Base-by-base conservation (phyloP, 2,329 filamentous ascomycete species). In the Cladophialophora immunda region DNA sequence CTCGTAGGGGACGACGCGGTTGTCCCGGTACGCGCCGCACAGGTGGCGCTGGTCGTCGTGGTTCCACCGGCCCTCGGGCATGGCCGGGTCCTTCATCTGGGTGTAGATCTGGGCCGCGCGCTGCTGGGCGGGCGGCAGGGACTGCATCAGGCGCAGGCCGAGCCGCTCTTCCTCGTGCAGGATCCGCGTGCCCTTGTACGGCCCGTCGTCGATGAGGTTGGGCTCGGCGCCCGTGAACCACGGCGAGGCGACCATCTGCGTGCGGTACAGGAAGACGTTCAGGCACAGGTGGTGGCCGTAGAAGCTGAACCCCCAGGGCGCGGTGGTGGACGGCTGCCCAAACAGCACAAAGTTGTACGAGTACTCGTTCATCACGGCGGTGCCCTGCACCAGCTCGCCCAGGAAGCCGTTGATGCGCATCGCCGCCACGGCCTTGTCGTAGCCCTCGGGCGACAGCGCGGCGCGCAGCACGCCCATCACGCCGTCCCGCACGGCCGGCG, bases 221-320 rank as follows among this genome's bases (percentile, higher is more conserved):
- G 92, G 92, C 77, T 94, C 92, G 0, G 92, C 92, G 62, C 92
- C 92, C 0, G 90, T 92, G 78, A 94, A 94, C 79, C 89, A 92
- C 0, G 92, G 92, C 0, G 87, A 88, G 2, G 92, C 82, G 53
- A 92, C 81, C 58, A 93, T 88, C 75, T 92, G 89, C 0, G 80
- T 78, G 34, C 82, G 82, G 73, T 89, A 85, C 63, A 93, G 82
- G 74, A 93, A 90, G 25, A 91, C 83, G 72, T 89, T 89, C 2
- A 94, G 82, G 71, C 90, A 92, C 2, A 94, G 82, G 72, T 94
- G 92, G 76, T 94, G 92, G 6, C 92, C 92, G 78, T 93, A 94
- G 73, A 93, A 87, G 0, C 87, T 86, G 78, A 87, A 91, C 0
- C 90, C 91, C 91, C 91, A 93, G 0, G 90, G 88, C 2, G 78